Evolutionary conservation across 345 rosid species (phyloP).

Genomic region (Anacardium occidentale): DNA sequence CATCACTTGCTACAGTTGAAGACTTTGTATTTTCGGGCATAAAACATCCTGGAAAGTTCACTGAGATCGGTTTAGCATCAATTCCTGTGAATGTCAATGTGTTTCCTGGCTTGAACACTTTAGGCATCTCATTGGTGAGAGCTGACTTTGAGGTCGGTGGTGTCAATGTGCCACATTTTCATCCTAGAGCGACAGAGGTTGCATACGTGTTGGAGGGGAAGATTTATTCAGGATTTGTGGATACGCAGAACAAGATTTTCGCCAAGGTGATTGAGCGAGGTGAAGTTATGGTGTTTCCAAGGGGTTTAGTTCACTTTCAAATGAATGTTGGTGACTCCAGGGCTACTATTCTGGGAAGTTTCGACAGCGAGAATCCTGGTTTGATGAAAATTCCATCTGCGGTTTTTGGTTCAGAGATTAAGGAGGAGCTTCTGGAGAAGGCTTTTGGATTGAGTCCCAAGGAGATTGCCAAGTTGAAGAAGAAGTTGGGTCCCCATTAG

Average conservation of each 20-base stretch:
- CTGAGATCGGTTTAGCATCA: conserved; percentile 57
- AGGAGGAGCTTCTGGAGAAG: conserved; percentile 62
- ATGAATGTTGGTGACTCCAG: conserved; percentile 71
- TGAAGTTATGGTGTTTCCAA: conserved; percentile 87
- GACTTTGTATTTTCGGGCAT: conserved; percentile 70
- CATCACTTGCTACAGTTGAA: conserved; percentile 53
- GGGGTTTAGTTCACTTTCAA: conserved; percentile 75
- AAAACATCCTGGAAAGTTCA: conserved; percentile 47
- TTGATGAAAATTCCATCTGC: conserved; percentile 55
- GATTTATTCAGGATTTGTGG: conserved; percentile 77
- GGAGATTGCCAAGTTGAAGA: conserved; percentile 59
- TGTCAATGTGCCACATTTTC: conserved; percentile 76
- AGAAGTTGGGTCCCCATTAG: conserved; percentile 41
- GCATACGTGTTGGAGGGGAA: conserved; percentile 60
- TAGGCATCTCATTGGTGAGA: conserved; percentile 66
- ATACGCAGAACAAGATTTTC: conserved; percentile 52
- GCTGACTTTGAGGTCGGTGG: conserved; percentile 70
- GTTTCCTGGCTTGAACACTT: conserved; percentile 76
- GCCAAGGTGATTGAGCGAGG: conserved; percentile 75
- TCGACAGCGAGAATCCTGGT: conserved; percentile 79
- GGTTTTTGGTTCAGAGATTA: conserved; percentile 74
- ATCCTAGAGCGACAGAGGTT: conserved; percentile 73
- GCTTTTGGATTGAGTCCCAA: conserved; percentile 66
- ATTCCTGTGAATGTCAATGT: conserved; percentile 48
- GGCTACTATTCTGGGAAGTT: conserved; percentile 65